Evolutionary conservation across 495 filamentous ascomycete genomes (phyloP).

Genomic region (Poronia punctata): DNA sequence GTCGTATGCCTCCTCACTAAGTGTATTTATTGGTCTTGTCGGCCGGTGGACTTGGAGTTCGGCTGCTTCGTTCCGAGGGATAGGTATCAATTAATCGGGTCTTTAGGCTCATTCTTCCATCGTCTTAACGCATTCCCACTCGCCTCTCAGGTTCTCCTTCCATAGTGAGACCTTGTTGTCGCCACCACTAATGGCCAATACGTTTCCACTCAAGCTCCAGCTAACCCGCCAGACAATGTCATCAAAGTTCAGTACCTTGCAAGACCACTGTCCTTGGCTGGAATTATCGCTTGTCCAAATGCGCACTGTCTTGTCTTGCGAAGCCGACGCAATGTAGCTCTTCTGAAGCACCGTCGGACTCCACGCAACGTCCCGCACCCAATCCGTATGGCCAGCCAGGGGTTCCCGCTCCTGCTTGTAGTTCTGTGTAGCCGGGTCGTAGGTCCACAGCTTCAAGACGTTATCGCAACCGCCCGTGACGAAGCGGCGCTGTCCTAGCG

Average conservation of each 20-base stretch:
- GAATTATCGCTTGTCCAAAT: slow-evolving; percentile 84
- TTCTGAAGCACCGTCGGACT: slow-evolving; percentile 87
- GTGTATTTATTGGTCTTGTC: too few species aligned
- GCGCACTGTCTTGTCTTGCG: slow-evolving; percentile 92
- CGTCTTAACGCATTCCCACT: slow-evolving; percentile 93
- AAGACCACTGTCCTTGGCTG: slow-evolving; percentile 61
- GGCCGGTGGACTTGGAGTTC: too few species aligned
- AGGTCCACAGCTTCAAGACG: slow-evolving; percentile 79
- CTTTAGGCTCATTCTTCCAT: slow-evolving; percentile 69
- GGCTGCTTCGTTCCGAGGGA: too few species aligned
- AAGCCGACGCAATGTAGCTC: slow-evolving; percentile 88
- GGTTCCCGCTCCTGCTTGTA: slow-evolving; percentile 50
- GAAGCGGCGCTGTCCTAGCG: slow-evolving; percentile 61
- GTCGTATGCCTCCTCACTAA: too few species aligned
- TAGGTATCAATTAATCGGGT: too few species aligned
- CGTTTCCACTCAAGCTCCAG: slow-evolving; percentile 97
- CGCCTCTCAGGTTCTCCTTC: slow-evolving; percentile 73
- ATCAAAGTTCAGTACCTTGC: slow-evolving; percentile 79
- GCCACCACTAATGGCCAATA: slow-evolving; percentile 84
- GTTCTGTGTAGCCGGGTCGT: slow-evolving; percentile 38
- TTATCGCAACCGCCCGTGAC: slow-evolving; percentile 94
- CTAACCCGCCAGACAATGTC: slow-evolving; percentile 90
- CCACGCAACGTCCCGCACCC: slow-evolving; percentile 98
- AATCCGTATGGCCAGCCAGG: slow-evolving; percentile 79
- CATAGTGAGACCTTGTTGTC: slow-evolving; percentile 93